phyloP scores from a whole-genome alignment of 75 land plant genomes.

The Pseudotsuga menziesii region DNA sequence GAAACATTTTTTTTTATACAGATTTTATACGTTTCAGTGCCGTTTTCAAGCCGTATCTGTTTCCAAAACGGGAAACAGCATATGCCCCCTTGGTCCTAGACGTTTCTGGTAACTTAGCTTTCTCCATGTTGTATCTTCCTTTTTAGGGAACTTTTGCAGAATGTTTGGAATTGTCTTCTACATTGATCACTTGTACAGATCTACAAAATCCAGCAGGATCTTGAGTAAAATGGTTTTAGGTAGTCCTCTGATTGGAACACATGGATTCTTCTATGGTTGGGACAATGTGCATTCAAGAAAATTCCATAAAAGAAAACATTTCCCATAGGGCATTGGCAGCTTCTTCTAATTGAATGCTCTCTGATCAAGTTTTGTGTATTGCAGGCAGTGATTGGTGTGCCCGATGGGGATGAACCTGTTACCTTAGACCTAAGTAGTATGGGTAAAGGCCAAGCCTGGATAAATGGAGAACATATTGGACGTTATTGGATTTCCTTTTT shows the following conservation, averaged over 20 bases:
- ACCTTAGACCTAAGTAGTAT: constrained; percentile 37
- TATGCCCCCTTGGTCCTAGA: no score
- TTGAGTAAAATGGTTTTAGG: not conserved
- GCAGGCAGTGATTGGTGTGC: constrained; percentile 41
- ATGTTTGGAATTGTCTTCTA: not conserved
- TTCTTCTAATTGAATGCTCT: not conserved
- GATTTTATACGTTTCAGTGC: no score
- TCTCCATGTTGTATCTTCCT: not conserved
- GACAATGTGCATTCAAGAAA: not conserved
- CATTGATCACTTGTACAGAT: not conserved
- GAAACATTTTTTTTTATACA: no score
- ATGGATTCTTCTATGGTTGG: not conserved
- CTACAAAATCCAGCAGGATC: not conserved
- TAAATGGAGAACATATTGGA: constrained; percentile 41
- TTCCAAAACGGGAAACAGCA: no score
- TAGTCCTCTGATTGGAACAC: not conserved
- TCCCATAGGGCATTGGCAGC: not conserved
- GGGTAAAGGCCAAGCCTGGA: constrained; percentile 56
- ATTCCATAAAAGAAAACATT: not conserved
- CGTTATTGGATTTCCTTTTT: constrained; percentile 32
- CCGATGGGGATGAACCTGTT: constrained; percentile 37
- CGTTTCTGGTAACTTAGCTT: no score
- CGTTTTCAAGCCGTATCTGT: no score
- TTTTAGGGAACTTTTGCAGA: not conserved
- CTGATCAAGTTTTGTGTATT: not conserved